Evolutionary conservation across 169 alveolate genomes (phyloP).

Genomic region (Besnoitia besnoiti): DNA sequence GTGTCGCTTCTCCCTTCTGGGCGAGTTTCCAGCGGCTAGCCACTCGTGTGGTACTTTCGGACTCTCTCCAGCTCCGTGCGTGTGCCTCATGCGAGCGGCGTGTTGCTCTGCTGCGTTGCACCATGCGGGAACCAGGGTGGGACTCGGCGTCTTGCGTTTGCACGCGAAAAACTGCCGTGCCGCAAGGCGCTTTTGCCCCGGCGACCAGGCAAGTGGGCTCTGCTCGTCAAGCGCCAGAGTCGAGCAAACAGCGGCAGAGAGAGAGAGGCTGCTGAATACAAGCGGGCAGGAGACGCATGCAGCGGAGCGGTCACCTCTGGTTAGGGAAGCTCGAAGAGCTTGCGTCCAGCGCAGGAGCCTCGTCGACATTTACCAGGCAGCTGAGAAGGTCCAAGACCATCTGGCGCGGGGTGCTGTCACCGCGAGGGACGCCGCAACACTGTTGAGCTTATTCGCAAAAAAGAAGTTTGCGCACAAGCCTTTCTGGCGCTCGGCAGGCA

Average conservation of each 20-base stretch:
- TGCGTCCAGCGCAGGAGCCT: slow-evolving; percentile 2
- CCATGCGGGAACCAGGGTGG: not conserved
- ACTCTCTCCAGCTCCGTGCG: no score
- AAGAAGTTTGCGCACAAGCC: slow-evolving; percentile 19
- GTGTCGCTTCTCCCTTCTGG: no score
- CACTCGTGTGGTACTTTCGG: no score
- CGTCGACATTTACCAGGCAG: slow-evolving; percentile 17
- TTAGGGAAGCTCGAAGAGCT: slow-evolving; percentile 17
- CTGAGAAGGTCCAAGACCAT: not conserved
- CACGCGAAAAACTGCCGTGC: not conserved
- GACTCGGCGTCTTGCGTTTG: not conserved
- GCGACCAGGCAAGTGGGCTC: not conserved
- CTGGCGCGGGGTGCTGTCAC: not conserved
- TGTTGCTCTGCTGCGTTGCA: not conserved
- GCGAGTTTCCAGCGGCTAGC: no score
- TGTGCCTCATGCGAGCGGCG: not conserved
- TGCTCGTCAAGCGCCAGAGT: not conserved
- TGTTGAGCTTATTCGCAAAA: slow-evolving; percentile 5
- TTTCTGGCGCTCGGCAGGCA: slow-evolving; percentile 24
- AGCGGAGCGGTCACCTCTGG: slow-evolving; percentile 14
- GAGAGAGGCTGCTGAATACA: not conserved
- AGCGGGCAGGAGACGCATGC: not conserved
- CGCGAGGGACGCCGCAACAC: not conserved
- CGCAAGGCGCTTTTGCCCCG: no score
- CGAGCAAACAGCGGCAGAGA: not conserved